Percentiles rank a stretch among this genome's conserved stretches.
These are phyloP conservation scores for Suhomyces yuchorum DNA, from an alignment of 1,139 yeast species.

Conservation along the genomic window DNA sequence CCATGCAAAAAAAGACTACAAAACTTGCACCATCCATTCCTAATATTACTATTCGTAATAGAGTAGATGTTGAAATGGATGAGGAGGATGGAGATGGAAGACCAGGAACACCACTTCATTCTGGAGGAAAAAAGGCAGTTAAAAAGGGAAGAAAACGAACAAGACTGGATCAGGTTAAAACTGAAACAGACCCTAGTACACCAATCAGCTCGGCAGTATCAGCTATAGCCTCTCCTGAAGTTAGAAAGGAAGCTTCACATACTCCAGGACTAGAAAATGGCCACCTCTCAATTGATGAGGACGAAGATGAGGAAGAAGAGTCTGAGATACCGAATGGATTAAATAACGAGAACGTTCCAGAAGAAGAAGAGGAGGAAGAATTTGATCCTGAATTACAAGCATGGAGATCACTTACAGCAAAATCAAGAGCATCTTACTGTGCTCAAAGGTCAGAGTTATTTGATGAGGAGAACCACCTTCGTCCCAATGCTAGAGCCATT, in stretches of 20 bases:
- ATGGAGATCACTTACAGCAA: constrained; percentile 82
- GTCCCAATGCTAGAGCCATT: constrained; percentile 69
- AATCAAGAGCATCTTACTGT: constrained; percentile 76
- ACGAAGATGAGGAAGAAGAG: constrained; percentile 29
- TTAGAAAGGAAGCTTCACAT: constrained; percentile 14
- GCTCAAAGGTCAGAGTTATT: constrained; percentile 69
- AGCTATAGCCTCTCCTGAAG: constrained; percentile 18
- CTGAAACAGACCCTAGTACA: constrained; percentile 21
- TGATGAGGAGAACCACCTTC: constrained; percentile 54
- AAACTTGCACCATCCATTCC: constrained; percentile 83
- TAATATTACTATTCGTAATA: constrained; percentile 74
- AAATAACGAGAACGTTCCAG: constrained; percentile 28
- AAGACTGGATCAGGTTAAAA: constrained; percentile 38
- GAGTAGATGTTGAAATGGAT: constrained; percentile 87
- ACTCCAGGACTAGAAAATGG: constrained; percentile 30
- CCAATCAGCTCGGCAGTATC: constrained; percentile 17
- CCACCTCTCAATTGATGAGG: constrained; percentile 26
- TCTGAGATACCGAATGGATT: constrained; percentile 19
- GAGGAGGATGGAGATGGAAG: constrained; percentile 42
- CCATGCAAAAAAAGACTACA: constrained; percentile 90
- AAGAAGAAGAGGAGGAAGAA: constrained; percentile 38
- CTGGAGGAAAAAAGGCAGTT: constrained; percentile 34
- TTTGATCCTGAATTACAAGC: constrained; percentile 53
- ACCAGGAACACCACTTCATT: constrained; percentile 33
- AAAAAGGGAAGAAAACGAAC: constrained; percentile 49